phyloP scores from a whole-genome alignment of 2,329 filamentous ascomycete species.

The Fusarium sororula region DNA sequence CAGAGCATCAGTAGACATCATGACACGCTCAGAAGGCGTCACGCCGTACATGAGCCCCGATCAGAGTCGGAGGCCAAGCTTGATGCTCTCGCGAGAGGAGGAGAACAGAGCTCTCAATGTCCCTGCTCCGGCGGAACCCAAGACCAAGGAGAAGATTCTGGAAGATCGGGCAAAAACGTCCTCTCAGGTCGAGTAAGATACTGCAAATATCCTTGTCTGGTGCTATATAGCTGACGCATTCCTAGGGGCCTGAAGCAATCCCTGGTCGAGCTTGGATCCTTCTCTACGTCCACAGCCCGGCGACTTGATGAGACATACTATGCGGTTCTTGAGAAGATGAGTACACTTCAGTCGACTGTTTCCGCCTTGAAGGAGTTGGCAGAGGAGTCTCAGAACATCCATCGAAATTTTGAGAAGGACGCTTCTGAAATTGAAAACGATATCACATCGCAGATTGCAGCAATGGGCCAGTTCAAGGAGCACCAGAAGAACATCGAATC shows the following conservation, averaged over 20 bases:
- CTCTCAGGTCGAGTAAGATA: constrained; percentile 46
- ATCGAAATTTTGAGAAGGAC: constrained; percentile 67
- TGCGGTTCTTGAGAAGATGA: constrained; percentile 74
- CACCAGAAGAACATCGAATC: constrained; percentile 71
- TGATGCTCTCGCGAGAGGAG: constrained; percentile 47
- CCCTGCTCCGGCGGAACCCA: constrained; percentile 29
- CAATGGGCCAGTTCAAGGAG: constrained; percentile 68
- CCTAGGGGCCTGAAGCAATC: constrained; percentile 60
- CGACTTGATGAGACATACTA: constrained; percentile 80
- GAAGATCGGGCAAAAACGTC: constrained; percentile 50
- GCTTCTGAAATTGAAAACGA: constrained; percentile 68
- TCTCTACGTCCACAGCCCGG: constrained; percentile 70
- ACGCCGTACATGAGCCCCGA: constrained; percentile 56
- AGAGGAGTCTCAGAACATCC: constrained; percentile 65
- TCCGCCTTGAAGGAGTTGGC: constrained; percentile 73
- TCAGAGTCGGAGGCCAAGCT: constrained; percentile 55
- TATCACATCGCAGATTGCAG: constrained; percentile 66
- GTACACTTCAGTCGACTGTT: constrained; percentile 70
- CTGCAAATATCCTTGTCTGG: background rate
- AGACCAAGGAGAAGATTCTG: constrained; percentile 49
- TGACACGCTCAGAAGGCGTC: constrained; percentile 55
- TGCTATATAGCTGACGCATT: constrained; percentile 34
- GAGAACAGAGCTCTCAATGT: constrained; percentile 31
- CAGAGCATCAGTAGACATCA: constrained; percentile 56
- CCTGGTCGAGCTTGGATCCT: constrained; percentile 62